A percentile compares a stretch with the other conserved stretches of the same genome.
Evolutionary conservation across 1,139 yeast species (phyloP).

Genomic region (Oligophagozyma castellii): DNA sequence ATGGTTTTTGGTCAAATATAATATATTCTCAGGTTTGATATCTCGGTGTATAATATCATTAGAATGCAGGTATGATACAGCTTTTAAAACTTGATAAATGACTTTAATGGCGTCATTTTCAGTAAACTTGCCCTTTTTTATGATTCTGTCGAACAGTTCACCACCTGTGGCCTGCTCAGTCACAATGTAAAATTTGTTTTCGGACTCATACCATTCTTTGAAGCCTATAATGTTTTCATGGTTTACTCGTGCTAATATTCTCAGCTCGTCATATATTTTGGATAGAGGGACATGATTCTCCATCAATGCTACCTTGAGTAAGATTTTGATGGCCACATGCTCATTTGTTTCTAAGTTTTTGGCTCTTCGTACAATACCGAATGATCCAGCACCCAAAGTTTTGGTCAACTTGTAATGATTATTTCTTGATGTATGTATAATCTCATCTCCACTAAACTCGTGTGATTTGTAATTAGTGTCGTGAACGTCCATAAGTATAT

Average conservation of each 20-base stretch:
- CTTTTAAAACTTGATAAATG: constrained; percentile 55
- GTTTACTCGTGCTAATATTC: constrained; percentile 45
- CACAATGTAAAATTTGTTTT: constrained; percentile 61
- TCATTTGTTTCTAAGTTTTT: constrained; percentile 42
- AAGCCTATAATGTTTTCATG: constrained; percentile 79
- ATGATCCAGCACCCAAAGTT: constrained; percentile 83
- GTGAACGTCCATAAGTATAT: too few species aligned
- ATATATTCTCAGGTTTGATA: constrained; percentile 77
- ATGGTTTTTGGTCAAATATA: constrained; percentile 34
- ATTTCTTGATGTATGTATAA: too few species aligned
- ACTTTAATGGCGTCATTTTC: constrained; percentile 72
- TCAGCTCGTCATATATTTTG: constrained; percentile 62
- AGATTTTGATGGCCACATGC: constrained; percentile 77
- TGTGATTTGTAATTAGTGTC: too few species aligned
- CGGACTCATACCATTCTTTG: constrained; percentile 79
- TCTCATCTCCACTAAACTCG: too few species aligned
- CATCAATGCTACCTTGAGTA: constrained; percentile 65
- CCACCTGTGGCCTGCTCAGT: constrained; percentile 83
- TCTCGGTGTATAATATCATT: constrained; percentile 79
- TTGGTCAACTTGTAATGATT: constrained; percentile 53
- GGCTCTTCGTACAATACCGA: constrained; percentile 79
- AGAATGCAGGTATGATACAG: constrained; percentile 59
- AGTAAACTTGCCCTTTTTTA: constrained; percentile 63
- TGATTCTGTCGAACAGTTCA: constrained; percentile 74
- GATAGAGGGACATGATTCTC: constrained; percentile 43